Conservation (phyloP, 2,329 filamentous ascomycete species). For the Fusarium decemcellulare region DNA sequence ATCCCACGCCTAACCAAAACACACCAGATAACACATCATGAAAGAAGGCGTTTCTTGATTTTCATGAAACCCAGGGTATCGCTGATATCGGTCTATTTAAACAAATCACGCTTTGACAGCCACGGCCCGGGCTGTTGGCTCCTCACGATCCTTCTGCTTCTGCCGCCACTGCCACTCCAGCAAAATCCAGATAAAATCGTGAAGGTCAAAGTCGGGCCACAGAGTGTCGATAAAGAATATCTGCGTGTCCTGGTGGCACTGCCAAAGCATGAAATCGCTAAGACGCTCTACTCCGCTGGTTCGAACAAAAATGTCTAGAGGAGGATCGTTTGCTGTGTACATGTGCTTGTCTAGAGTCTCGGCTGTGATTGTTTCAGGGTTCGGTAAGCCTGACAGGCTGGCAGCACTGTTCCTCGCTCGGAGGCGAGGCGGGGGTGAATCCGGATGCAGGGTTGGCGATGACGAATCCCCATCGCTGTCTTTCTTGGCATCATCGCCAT, state of each 20-base stretch:
- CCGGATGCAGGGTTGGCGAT: slow-evolving; percentile 70
- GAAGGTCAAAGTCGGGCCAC: slow-evolving; percentile 97
- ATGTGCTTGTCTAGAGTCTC: slow-evolving; percentile 88
- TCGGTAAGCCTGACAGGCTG: slow-evolving; percentile 64
- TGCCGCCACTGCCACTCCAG: slow-evolving; percentile 87
- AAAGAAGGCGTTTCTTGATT: slow-evolving; percentile 14
- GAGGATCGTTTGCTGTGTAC: slow-evolving; percentile 88
- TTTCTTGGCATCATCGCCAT: slow-evolving; percentile 58
- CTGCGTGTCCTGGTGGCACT: slow-evolving; percentile 92
- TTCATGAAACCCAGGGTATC: slow-evolving; percentile 41
- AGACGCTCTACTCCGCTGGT: slow-evolving; percentile 94
- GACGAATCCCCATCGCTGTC: slow-evolving; percentile 72
- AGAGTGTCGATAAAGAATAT: slow-evolving; percentile 93
- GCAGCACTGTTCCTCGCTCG: slow-evolving; percentile 51
- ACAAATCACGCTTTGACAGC: slow-evolving; percentile 43
- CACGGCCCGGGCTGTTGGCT: slow-evolving; percentile 54
- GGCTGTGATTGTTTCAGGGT: slow-evolving; percentile 89
- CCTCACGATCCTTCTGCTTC: slow-evolving; percentile 69
- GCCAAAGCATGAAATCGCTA: slow-evolving; percentile 99
- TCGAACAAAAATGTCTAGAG: slow-evolving; percentile 89
- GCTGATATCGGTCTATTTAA: slow-evolving; percentile 31
- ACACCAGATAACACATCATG: slow-evolving; percentile 16
- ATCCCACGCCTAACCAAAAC: slow-evolving; percentile 19
- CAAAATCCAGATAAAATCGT: slow-evolving; percentile 92
- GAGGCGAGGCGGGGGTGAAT: slow-evolving; percentile 62